phyloP scores from a whole-genome alignment of 2,329 filamentous ascomycete species.

The Calonectria pteridis region DNA sequence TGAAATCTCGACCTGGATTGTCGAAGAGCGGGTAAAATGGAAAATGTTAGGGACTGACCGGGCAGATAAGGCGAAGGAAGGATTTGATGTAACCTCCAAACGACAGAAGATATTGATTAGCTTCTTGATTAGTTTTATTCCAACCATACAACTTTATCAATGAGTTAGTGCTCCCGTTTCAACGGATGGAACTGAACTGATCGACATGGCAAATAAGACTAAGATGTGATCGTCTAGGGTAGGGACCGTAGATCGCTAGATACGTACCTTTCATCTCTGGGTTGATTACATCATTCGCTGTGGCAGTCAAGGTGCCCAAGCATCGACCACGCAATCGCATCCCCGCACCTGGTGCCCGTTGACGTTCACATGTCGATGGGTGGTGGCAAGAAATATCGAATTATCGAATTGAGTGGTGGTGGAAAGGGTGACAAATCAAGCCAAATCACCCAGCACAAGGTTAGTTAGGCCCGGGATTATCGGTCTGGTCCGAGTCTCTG shows the following conservation, averaged over 20 bases:
- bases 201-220: not conserved
- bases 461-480: slow-evolving; percentile 9
- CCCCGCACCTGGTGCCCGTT: slow-evolving; percentile 12
- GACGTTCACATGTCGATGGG: slow-evolving; percentile 8
- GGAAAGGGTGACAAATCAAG: slow-evolving; percentile 10
- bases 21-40: not conserved
- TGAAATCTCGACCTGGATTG: too few relatives aligned
- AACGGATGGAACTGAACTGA: slow-evolving; percentile 1
- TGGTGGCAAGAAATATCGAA: not conserved
- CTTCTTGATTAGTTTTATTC: not conserved
- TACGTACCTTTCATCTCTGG: not conserved
- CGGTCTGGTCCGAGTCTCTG: not conserved
- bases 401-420: not conserved
- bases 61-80: too few relatives aligned
- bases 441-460: not conserved
- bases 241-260: not conserved
- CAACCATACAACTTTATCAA: not conserved
- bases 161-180: not conserved
- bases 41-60: not conserved
- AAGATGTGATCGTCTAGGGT: not conserved
- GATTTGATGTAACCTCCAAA: not conserved
- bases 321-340: slow-evolving; percentile 1
- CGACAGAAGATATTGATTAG: not conserved
- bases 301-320: not conserved
- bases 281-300: not conserved